Evolutionary conservation across 192 early-diverging fungal species (phyloP).

Genomic region (Thoreauomyces humboldtii): DNA sequence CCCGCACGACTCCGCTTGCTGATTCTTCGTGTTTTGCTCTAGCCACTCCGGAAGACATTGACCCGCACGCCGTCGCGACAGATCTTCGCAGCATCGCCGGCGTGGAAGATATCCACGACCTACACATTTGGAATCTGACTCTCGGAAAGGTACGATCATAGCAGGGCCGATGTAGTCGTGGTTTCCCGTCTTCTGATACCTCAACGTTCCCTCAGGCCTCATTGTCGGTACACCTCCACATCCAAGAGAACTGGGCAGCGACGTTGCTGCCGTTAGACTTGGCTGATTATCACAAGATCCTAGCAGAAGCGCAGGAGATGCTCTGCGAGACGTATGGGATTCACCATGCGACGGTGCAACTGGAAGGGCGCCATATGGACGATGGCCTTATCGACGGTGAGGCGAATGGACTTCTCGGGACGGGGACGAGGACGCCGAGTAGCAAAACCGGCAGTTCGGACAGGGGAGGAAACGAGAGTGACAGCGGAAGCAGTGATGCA

Average conservation of each 20-base stretch:
- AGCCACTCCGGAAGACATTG: conserved; percentile 50
- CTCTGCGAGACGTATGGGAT: conserved; percentile 47
- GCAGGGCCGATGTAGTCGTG: background rate
- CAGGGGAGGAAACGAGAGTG: background rate
- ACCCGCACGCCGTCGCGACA: conserved; percentile 39
- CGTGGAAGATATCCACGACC: conserved; percentile 55
- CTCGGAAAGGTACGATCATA: conserved; percentile 35
- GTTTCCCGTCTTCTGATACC: background rate
- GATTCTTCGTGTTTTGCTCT: background rate
- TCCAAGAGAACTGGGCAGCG: conserved; percentile 11
- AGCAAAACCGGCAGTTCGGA: background rate
- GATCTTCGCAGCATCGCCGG: conserved; percentile 49
- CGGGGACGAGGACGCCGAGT: background rate
- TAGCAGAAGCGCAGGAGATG: conserved; percentile 35
- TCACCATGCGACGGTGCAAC: conserved; percentile 53
- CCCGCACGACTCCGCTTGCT: background rate
- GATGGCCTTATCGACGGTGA: background rate
- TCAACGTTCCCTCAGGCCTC: conserved; percentile 14
- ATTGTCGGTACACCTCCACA: conserved; percentile 34
- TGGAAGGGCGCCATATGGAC: conserved; percentile 30
- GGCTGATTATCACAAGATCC: conserved; percentile 37
- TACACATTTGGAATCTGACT: conserved; percentile 65
- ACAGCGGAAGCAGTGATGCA: no score
- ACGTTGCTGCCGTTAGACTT: conserved; percentile 26
- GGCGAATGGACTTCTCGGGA: background rate